Evolutionary conservation across 2,329 filamentous ascomycete species (phyloP), one percentile per base, ranked within the genome.

Genomic region (Ascochyta rabiei): DNA sequence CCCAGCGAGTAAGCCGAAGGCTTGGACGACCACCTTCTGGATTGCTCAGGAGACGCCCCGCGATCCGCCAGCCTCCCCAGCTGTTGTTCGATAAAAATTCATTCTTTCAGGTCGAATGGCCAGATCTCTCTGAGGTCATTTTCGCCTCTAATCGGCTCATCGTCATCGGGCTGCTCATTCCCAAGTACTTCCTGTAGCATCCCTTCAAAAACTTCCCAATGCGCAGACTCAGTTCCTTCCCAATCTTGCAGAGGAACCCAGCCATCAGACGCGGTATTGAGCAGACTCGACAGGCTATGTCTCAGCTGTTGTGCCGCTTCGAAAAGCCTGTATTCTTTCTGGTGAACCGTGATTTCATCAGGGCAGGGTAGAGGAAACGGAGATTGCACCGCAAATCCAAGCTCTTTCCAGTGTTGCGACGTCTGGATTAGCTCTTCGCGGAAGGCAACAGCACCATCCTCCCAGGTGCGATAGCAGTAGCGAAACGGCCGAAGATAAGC

Each of bases 381-480:
- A 67, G 70, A 77, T 35, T 60, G 57, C 18, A 62, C 71, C 41
- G 56, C 38, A 49, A 80, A 63, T 15, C 77, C 77, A 50, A 79
- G 72, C 31, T 74, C 63, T 42, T 67, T 61, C 76, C 75, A 80
- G 8, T 48, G 54, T 51, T 47, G 63, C 47, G 74, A 69, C n/a
- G 73, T 70, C 45, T 75, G 68, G 45, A 78, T 75, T n/a, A 80
- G 51, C 52, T 77, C 73, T 48, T 79, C 67, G 10, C 67, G 71
- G 26, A 79, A 68, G 15, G 72, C 74, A 45, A 75, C 68, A 16
- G 69, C 69, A 7, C 77, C 71, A 60, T 79, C 72, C 53, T 73
- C 74, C 75, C 74, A 80, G 6, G 75, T 77, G 48, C 69, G 70
- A 53, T 75, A 69, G 59, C 69, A 74, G 62, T 77, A 79, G 26